Evolutionary conservation across 2,329 filamentous ascomycete genomes (phyloP).

Genomic region (Calonectria pauciramosa): DNA sequence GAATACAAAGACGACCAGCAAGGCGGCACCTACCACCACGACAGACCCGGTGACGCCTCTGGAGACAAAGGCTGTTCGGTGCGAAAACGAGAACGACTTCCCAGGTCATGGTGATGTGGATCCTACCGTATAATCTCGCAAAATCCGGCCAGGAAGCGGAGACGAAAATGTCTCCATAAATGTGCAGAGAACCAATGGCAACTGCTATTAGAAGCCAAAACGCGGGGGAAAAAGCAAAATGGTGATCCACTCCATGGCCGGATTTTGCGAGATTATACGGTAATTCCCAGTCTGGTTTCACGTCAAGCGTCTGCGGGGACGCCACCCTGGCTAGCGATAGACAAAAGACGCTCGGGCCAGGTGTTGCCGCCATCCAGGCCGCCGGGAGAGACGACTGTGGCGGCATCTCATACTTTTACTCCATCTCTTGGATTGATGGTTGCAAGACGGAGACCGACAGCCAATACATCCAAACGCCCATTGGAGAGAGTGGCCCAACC

Average conservation of each 20-base stretch:
- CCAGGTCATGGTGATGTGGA: conserved; percentile 6
- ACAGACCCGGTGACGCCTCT: neutral
- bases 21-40: neutral
- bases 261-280: no score
- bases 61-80: neutral
- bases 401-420: neutral
- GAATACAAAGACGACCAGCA: neutral
- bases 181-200: no score
- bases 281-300: neutral
- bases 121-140: no score
- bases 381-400: neutral
- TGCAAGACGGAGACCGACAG: conserved; percentile 5
- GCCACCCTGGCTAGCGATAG: neutral
- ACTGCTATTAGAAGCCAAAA: no score
- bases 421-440: conserved; percentile 19
- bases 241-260: no score
- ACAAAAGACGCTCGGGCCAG: neutral
- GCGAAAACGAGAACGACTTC: conserved; percentile 9
- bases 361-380: neutral
- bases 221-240: no score
- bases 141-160: no score
- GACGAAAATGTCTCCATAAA: no score
- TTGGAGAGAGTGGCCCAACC: neutral
- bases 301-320: neutral
- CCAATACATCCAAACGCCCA: neutral